Conservation (phyloP, 2,329 filamentous ascomycete genomes). For the Myrmaecium sp. region DNA sequence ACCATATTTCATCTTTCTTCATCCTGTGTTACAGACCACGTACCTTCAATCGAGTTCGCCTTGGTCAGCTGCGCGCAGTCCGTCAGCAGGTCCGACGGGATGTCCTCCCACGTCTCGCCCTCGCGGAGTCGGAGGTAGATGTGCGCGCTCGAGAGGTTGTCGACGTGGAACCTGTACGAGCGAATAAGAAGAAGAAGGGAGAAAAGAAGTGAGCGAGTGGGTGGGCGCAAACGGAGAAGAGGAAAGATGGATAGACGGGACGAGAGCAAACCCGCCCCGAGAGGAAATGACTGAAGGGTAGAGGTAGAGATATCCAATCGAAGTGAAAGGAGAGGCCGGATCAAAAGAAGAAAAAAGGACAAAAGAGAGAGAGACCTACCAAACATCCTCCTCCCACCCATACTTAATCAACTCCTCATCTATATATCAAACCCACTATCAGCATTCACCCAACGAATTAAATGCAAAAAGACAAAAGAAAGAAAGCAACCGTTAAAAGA, state of each 20-base stretch:
- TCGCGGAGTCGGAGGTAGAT: slow-evolving; percentile 79
- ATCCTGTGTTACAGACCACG: slow-evolving; percentile 2
- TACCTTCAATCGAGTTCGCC: slow-evolving; percentile 94
- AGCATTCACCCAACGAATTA: neutral
- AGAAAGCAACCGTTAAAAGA: neutral
- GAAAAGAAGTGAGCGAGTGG: no score
- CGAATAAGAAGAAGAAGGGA: no score
- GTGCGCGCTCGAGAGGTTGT: slow-evolving; percentile 92
- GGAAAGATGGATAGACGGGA: no score
- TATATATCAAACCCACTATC: slow-evolving; percentile 21
- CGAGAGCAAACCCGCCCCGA: no score
- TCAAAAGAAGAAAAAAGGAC: neutral
- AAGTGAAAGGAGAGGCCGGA: neutral
- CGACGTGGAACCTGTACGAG: slow-evolving; percentile 64
- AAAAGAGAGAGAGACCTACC: slow-evolving; percentile 38
- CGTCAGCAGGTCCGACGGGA: slow-evolving; percentile 55
- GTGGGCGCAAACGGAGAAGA: no score
- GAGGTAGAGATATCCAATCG: no score
- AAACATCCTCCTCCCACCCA: slow-evolving; percentile 90
- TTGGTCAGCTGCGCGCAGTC: slow-evolving; percentile 97
- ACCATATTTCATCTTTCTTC: neutral
- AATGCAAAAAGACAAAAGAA: neutral
- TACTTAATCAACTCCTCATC: slow-evolving; percentile 94
- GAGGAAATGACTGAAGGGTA: no score
- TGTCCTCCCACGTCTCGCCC: slow-evolving; percentile 66